Conservation (phyloP, 2,329 filamentous ascomycete genomes). For the Neodidymelliopsis sp. region DNA sequence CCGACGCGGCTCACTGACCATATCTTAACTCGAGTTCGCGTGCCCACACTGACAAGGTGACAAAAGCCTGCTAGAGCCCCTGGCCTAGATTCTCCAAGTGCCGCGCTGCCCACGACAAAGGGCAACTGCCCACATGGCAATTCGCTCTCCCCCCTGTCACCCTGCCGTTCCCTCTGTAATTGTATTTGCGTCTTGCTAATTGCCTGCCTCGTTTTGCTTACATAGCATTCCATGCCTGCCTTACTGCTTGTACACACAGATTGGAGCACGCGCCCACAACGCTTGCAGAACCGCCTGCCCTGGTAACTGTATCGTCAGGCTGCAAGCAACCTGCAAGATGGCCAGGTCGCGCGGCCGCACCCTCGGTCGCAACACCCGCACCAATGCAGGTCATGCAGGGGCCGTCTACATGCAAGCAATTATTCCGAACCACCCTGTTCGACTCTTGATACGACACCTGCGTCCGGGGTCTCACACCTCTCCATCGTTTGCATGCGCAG, state of each 20-base stretch:
- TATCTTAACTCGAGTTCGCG: constrained; percentile 26
- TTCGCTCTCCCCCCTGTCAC: too few relatives aligned
- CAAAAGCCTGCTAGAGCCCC: constrained; percentile 6
- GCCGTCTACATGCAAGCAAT: neutral
- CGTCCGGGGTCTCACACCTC: too few relatives aligned
- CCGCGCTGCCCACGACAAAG: neutral
- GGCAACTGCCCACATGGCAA: constrained; percentile 11
- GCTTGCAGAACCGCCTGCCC: too few relatives aligned
- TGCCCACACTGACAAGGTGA: neutral
- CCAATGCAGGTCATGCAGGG: neutral
- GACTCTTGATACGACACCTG: neutral
- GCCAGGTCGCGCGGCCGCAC: too few relatives aligned
- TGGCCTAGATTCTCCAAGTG: constrained; percentile 13
- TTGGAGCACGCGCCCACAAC: too few relatives aligned
- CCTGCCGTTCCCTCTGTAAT: constrained; percentile 5
- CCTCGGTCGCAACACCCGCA: neutral
- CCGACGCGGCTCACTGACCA: constrained; percentile 33
- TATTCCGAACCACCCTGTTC: neutral
- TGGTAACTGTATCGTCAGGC: too few relatives aligned
- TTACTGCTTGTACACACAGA: too few relatives aligned
- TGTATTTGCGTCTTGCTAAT: neutral
- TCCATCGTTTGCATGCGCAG: too few relatives aligned
- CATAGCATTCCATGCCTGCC: too few relatives aligned
- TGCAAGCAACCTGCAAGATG: neutral
- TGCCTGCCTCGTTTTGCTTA: neutral